These are phyloP conservation scores for Solanum gandarillasii DNA, from an alignment of 257 asterid species.

Conservation along the genomic window DNA sequence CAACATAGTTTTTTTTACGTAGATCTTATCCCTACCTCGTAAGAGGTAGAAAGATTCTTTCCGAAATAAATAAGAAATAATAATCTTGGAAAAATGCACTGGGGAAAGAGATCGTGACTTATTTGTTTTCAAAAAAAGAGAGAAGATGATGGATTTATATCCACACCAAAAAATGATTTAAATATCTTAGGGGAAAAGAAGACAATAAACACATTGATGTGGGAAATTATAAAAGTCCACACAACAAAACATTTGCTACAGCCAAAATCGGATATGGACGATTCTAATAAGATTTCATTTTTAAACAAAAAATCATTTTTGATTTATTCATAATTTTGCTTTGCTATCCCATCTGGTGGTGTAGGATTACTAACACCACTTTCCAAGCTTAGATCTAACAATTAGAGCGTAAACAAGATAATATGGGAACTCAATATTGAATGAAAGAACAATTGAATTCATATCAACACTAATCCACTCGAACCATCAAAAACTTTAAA, in stretches of 20 bases:
- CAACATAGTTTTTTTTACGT: background rate
- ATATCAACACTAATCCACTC: background rate
- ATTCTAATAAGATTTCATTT: too few species aligned
- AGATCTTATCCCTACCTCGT: too few species aligned
- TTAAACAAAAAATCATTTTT: too few species aligned
- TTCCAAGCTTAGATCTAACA: background rate
- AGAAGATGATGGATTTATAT: background rate
- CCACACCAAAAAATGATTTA: background rate
- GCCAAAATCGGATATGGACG: too few species aligned
- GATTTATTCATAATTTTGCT: background rate
- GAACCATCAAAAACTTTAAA: background rate
- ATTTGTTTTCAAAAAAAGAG: too few species aligned
- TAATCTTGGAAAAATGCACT: constrained; percentile 62
- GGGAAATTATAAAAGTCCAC: background rate
- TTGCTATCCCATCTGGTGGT: background rate
- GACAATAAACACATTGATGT: background rate
- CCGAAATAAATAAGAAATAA: background rate
- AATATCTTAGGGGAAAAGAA: too few species aligned
- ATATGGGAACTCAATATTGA: background rate
- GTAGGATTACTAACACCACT: background rate
- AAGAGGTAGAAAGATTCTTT: background rate
- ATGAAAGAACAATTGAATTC: background rate
- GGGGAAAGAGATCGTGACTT: background rate
- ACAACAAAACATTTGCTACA: background rate
- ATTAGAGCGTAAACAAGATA: background rate